Conservation (phyloP, 345 rosid species). For the Melaleuca quinquenervia region DNA sequence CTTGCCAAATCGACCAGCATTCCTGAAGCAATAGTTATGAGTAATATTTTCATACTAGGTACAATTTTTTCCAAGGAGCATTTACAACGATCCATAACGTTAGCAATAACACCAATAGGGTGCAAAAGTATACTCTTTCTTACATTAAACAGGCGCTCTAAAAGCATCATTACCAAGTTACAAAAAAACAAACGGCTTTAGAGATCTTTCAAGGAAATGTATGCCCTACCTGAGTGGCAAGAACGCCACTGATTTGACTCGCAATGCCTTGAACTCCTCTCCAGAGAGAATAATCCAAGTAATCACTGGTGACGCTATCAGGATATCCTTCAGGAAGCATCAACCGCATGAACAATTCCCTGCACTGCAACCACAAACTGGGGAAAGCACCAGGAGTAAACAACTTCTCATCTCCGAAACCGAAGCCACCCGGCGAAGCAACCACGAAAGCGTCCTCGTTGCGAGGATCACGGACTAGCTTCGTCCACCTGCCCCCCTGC, state of each 20-base stretch:
- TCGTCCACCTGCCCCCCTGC: slow-evolving; percentile 52
- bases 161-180: background rate
- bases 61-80: background rate
- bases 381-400: slow-evolving; percentile 11
- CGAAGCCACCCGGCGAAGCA: slow-evolving; percentile 8
- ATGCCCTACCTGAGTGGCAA: slow-evolving; percentile 73
- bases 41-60: background rate
- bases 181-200: background rate
- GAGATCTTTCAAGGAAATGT: background rate
- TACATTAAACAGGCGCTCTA: background rate
- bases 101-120: background rate
- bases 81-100: background rate
- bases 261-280: slow-evolving; percentile 91
- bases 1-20: background rate
- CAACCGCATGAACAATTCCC: slow-evolving; percentile 29
- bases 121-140: background rate
- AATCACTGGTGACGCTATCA: slow-evolving; percentile 72
- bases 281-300: slow-evolving; percentile 91
- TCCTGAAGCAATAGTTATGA: background rate
- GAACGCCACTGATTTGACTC: slow-evolving; percentile 86
- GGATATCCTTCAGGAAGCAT: slow-evolving; percentile 95
- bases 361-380: slow-evolving; percentile 31
- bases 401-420: slow-evolving; percentile 2
- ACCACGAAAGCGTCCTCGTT: slow-evolving; percentile 41
- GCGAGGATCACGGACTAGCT: slow-evolving; percentile 39